These are phyloP conservation scores for Hamamelis virginiana DNA, from an alignment of 164 flowering plant species.

Conservation along the genomic window DNA sequence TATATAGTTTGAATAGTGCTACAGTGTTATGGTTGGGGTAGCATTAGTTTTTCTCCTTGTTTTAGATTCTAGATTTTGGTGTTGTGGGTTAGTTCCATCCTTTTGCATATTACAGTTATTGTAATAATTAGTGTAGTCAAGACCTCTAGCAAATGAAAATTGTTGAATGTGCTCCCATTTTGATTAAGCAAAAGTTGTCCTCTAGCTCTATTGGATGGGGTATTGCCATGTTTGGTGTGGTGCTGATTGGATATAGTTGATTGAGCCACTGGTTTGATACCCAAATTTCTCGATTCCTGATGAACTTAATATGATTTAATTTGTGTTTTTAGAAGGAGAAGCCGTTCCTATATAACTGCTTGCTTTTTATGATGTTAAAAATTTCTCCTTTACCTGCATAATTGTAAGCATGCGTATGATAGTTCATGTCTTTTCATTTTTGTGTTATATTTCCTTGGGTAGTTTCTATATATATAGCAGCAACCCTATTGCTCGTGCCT, in stretches of 20 bases:
- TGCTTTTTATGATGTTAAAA: background rate
- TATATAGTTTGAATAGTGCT: background rate
- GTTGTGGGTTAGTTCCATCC: background rate
- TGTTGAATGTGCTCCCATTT: too few relatives aligned
- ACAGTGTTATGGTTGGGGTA: background rate
- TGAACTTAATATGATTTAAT: too few relatives aligned
- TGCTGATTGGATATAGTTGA: too few relatives aligned
- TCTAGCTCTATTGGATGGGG: too few relatives aligned
- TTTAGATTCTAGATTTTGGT: background rate
- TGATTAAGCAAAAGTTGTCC: too few relatives aligned
- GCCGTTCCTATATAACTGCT: too few relatives aligned
- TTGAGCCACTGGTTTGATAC: too few relatives aligned
- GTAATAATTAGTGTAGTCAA: background rate
- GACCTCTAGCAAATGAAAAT: background rate
- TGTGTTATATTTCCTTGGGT: constrained; percentile 20
- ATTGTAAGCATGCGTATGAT: background rate
- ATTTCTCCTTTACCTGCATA: background rate
- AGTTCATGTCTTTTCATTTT: background rate
- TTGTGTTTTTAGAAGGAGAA: too few relatives aligned
- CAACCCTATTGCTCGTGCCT: constrained; percentile 58
- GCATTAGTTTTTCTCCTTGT: background rate
- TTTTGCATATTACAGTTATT: background rate
- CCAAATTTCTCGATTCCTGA: too few relatives aligned
- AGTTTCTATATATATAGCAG: constrained; percentile 70
- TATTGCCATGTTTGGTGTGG: too few relatives aligned